A percentile compares a stretch with the other conserved stretches of the same genome.
phyloP scores from a whole-genome alignment of 1,284 basidiomycete genomes.

The Uromyces viciae-fabae region DNA sequence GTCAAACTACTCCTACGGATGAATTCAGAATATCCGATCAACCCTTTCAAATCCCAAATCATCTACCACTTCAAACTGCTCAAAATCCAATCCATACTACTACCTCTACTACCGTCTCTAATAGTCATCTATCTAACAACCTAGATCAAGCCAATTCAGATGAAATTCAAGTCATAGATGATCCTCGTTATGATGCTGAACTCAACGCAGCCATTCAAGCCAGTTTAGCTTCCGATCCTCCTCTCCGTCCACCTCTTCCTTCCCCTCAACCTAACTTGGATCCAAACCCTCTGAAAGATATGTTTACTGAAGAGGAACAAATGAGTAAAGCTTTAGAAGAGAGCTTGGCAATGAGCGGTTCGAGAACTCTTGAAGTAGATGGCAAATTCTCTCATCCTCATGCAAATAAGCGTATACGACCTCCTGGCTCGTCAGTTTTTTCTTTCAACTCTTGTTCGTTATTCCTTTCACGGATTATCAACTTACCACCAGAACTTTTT shows the following conservation, averaged over 20 bases:
- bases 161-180: conserved; percentile 2
- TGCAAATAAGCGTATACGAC: conserved; percentile 10
- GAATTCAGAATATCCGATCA: conserved; percentile 22
- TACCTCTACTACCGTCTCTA: not conserved
- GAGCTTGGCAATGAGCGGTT: conserved; percentile 43
- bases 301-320: conserved; percentile 42
- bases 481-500: not conserved
- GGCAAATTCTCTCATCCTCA: conserved; percentile 29
- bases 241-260: not conserved
- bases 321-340: conserved; percentile 45
- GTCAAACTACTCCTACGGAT: conserved; percentile 39
- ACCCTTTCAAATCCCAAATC: not conserved
- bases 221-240: conserved; percentile 18
- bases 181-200: conserved; percentile 33
- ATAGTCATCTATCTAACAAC: not conserved
- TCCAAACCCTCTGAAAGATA: conserved; percentile 2
- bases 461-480: not conserved
- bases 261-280: not conserved
- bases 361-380: conserved; percentile 17
- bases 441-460: not conserved
- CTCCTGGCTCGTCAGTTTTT: conserved; percentile 15
- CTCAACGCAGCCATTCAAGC: conserved; percentile 42
- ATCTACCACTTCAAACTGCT: not conserved
- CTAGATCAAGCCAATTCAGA: not conserved
- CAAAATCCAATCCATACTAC: not conserved